A percentile compares a stretch with the other conserved stretches of the same genome.
phyloP scores from a whole-genome alignment of 768 basidiomycete species.

The Agrocybe chaxingu region DNA sequence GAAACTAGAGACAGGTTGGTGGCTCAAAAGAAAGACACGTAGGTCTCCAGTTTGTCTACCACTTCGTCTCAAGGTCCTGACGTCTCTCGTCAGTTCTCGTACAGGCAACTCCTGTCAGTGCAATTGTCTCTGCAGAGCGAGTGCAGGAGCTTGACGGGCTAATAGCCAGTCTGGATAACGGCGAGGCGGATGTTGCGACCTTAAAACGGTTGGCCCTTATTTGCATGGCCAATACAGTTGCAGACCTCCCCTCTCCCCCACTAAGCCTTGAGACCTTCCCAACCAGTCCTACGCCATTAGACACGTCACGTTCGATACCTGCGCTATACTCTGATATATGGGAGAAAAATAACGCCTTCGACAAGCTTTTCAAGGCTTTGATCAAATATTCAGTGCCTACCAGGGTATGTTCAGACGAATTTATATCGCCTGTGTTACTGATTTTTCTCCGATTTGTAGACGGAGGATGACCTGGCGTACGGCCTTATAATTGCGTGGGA shows the following conservation, averaged over 20 bases:
- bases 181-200: slow-evolving; percentile 44
- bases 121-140: slow-evolving; percentile 34
- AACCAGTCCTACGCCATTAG: slow-evolving; percentile 56
- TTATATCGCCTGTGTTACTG: slow-evolving; percentile 1
- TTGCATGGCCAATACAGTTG: slow-evolving; percentile 56
- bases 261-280: slow-evolving; percentile 50
- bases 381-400: slow-evolving; percentile 57
- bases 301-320: slow-evolving; percentile 35
- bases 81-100: slow-evolving; percentile 37
- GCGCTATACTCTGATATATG: slow-evolving; percentile 60
- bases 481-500: slow-evolving; percentile 84
- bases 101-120: slow-evolving; percentile 43
- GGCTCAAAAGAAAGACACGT: slow-evolving; percentile 76
- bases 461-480: slow-evolving; percentile 66
- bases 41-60: slow-evolving; percentile 24
- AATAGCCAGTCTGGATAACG: slow-evolving; percentile 51
- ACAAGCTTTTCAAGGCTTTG: slow-evolving; percentile 65
- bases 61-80: slow-evolving; percentile 12
- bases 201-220: slow-evolving; percentile 68
- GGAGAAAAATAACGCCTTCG: slow-evolving; percentile 69
- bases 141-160: slow-evolving; percentile 51
- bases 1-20: slow-evolving; percentile 78
- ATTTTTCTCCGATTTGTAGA: slow-evolving; percentile 32
- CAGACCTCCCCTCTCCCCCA: slow-evolving; percentile 46
- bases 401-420: slow-evolving; percentile 43